Evolutionary conservation across 768 basidiomycete genomes (phyloP), one percentile per base, ranked within the genome.

Genomic region (Dentipellis sp.): DNA sequence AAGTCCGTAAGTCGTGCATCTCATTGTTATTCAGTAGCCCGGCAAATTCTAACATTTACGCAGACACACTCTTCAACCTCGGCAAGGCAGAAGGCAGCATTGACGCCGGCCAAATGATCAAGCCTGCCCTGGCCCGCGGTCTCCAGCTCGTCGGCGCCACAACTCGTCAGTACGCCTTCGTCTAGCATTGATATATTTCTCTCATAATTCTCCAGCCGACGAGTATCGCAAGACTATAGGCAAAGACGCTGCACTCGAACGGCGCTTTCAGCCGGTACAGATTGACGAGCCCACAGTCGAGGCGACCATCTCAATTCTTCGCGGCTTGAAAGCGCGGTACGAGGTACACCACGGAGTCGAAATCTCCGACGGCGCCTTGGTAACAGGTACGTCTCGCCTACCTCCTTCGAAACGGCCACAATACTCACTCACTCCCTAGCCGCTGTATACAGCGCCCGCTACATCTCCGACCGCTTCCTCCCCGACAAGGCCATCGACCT

Each of bases 261-360:
- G 91, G 14, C 85, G 92, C 1, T 95, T 97, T 72, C 92, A 94
- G 64, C 91, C 93, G 0, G 86, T 97, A 6, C 76, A 77, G 40
- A 91, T 95, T 53, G 88, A 93, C 38, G 93, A 95, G 64, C 93
- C 93, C 0, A 84, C 87, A 0, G 88, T 94, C 10, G 84, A 88
- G 53, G 82, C 84, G 0, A 91, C 90, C 0, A 88, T 90, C 21
- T 86, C 87, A 0, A 97, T 97, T 56, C 77, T 95, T 0, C 86
- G 91, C 17, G 93, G 92, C 8, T 74, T 94, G 36, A 92, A 93
- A 65, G 67, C 86, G 0, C 76, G 83, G 42, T 94, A 94, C 63
- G 92, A 95, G 62, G 90, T 92, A 1, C 93, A 97, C 64, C 93
- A 94, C 59, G 93, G 93, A 34, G 93, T 97, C 1, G 89, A 91